Base-by-base conservation (phyloP, 2,329 filamentous ascomycete species). In the Neophaeococcomyces aloes region DNA sequence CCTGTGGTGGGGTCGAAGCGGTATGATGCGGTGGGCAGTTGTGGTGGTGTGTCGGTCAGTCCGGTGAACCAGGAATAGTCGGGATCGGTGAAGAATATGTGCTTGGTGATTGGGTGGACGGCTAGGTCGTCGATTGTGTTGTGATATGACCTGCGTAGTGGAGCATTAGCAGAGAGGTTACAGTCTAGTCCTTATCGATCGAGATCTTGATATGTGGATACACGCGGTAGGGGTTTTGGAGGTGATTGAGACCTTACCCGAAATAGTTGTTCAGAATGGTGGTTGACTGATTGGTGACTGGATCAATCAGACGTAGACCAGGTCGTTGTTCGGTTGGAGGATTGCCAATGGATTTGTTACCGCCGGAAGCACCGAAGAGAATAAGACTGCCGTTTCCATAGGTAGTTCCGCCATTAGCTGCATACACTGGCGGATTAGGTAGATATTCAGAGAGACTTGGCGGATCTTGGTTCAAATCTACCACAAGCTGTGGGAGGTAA, bases 31-130 rank as follows among this genome's bases (percentile, higher is more conserved):
- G 46, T 58, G 2, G 64, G 63, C 6, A 66, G 48, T 7, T 51
- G 42, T 2, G 64, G 62, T 3, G 59, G 49, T 0, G 62, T 63
- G 44, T 65, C 62, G 18, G 57, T 61, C 15, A 62, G 54, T 11
- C 40, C 50, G 42, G 59, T 61, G 49, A 58, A 62, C 57, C 60
- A 66, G 17, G 53, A 58, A 47, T 66, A 65, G 30, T 58, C 53
- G 5, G 66, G 63, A 49, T 72, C 69, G 1, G 69, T 71, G 57
- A 72, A 72, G 67, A 69, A 72, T 32, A 73, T 57, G 32, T 69
- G 64, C 36, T 66, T 66, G 1, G 63, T 64, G 14, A 39, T 33
- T 4, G 56, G 50, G 25, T 67, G 62, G 33, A 69, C 62, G 41
- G 63, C 59, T 5, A 65, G 56, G 45, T 71, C 68, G 53, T 70